phyloP scores from a whole-genome alignment of 345 rosid species.

The Camelina neglecta region DNA sequence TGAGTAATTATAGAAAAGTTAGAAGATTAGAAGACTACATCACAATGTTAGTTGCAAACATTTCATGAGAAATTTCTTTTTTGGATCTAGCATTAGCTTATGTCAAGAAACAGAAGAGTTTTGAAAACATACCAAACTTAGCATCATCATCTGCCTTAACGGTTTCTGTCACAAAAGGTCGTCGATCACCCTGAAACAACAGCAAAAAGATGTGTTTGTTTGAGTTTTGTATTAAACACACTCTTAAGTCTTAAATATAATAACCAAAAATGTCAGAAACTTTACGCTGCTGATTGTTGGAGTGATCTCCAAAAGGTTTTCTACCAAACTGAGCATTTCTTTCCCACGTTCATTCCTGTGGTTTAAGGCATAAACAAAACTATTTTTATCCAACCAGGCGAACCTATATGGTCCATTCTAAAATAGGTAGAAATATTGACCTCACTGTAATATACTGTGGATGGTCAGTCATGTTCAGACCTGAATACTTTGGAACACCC shows the following conservation, averaged over 20 bases:
- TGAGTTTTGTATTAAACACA: background rate
- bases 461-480: conserved; percentile 89
- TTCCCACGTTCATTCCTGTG: conserved; percentile 84
- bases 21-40: conserved; percentile 20
- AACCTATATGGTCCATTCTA: conserved; percentile 8
- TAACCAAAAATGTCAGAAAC: conserved; percentile 10
- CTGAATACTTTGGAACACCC: conserved; percentile 96
- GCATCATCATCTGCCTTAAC: conserved; percentile 95
- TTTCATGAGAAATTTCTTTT: background rate
- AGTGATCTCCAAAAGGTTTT: conserved; percentile 77
- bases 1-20: conserved; percentile 37
- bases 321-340: conserved; percentile 88
- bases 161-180: conserved; percentile 91
- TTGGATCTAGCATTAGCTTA: background rate
- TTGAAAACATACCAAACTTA: conserved; percentile 66
- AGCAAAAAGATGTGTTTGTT: background rate
- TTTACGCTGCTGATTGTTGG: conserved; percentile 83
- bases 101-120: conserved; percentile 12
- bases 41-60: conserved; percentile 18
- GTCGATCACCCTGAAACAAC: conserved; percentile 70
- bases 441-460: conserved; percentile 94
- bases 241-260: background rate
- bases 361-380: conserved; percentile 33
- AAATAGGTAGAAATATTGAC: conserved; percentile 44
- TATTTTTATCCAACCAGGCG: conserved; percentile 9